Base-by-base conservation (phyloP, 805 yeast genomes). In the Metschnikowia hibisci region DNA sequence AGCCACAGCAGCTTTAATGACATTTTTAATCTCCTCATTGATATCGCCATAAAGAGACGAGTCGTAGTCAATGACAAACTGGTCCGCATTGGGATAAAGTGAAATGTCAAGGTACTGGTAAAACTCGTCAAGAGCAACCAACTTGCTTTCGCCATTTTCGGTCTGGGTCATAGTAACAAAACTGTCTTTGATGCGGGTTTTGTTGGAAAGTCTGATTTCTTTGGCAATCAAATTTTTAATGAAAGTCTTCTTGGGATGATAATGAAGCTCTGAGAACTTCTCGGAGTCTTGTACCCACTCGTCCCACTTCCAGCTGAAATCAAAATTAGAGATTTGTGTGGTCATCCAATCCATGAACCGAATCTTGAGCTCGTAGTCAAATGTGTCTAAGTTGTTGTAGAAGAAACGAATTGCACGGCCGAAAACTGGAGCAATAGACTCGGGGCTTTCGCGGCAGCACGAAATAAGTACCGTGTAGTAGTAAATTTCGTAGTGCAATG, bases 231-330 rank as follows among this genome's bases (percentile, higher is more conserved):
- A 71, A 63, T 89, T 89, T 52, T 75, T 79, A 46, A 91, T 80
- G 52, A 91, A 84, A 35, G 76, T 77, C 48, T 78, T 73, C 52
- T 79, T 80, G 10, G 97, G 96, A 58, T 87, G 90, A 55, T 77
- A 80, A 27, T 67, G 61, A 28, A 75, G 67, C 9, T 69, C 62
- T 6, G 68, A 63, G 36, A 69, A 73, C 35, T 60, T 62, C n/a
- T 60, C 54, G 0, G 82, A 73, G 54, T 82, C 86, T 2, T 63
- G 66, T 22, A 75, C 78, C 99, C 99, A 93, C 62, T 90, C 98
- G 50, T 78, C 80, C 99, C 99, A 93, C 59, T 89, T 88, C 99
- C 99, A 93, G 29, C 90, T 87, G 66, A 87, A 93, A 44, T 85
- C 89, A 63, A 91, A 93, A 60, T 91, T 93, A 56, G 95, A 85